Evolutionary conservation across 495 filamentous ascomycete genomes (phyloP).

Genomic region (Penicillium soppii): DNA sequence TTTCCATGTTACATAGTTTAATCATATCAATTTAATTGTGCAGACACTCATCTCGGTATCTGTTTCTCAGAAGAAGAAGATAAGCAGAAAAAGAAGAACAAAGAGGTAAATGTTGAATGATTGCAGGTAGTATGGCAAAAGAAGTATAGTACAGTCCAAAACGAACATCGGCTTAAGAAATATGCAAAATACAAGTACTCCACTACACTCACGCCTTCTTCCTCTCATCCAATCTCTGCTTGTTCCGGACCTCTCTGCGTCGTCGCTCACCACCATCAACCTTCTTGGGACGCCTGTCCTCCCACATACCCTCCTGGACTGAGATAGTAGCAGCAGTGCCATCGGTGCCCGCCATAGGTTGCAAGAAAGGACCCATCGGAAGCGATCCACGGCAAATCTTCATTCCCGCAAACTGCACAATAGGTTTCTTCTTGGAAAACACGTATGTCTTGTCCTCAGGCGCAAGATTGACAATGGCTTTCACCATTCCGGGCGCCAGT

Average conservation of each 20-base stretch:
- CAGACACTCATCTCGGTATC: not conserved
- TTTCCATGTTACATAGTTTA: conserved; percentile 1
- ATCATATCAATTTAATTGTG: conserved; percentile 10
- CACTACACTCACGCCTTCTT: conserved; percentile 32
- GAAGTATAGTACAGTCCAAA: conserved; percentile 28
- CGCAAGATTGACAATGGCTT: conserved; percentile 73
- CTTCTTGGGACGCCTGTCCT: conserved; percentile 78
- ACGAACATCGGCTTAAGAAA: conserved; percentile 15
- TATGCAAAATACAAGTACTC: conserved; percentile 20
- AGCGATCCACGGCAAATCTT: conserved; percentile 61
- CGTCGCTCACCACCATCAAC: conserved; percentile 95
- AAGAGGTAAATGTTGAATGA: too few species aligned
- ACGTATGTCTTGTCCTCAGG: conserved; percentile 47
- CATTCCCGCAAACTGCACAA: conserved; percentile 58
- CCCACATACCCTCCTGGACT: conserved; percentile 86
- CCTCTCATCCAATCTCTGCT: conserved; percentile 54
- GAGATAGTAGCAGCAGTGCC: conserved; percentile 61
- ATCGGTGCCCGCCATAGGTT: conserved; percentile 59
- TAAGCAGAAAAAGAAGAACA: not conserved
- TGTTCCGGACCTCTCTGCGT: conserved; percentile 75
- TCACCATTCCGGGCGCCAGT: conserved; percentile 53
- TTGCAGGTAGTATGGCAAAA: conserved; percentile 13
- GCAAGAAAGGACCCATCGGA: conserved; percentile 70
- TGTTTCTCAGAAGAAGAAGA: not conserved
- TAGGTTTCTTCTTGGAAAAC: conserved; percentile 30